Evolutionary conservation across 805 yeast genomes (phyloP).

Genomic region (Kuraishia piskuri): DNA sequence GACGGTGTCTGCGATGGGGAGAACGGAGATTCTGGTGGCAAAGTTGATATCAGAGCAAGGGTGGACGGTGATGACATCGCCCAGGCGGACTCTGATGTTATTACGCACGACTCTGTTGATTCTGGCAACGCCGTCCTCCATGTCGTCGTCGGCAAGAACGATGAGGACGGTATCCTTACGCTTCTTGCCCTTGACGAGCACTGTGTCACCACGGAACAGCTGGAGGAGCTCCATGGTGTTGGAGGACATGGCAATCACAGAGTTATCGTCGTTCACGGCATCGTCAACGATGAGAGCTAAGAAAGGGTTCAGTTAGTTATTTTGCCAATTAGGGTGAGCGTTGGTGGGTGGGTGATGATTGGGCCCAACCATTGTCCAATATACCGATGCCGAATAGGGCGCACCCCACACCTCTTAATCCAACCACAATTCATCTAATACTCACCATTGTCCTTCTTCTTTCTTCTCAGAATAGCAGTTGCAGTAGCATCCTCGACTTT

Average conservation of each 20-base stretch:
- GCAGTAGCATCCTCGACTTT: constrained; percentile 53
- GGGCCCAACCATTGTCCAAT: too few relatives aligned
- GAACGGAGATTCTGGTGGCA: constrained; percentile 87
- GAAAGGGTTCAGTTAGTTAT: background rate
- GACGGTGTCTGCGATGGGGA: constrained; percentile 96
- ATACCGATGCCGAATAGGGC: too few relatives aligned
- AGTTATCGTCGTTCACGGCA: constrained; percentile 94
- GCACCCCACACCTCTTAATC: too few relatives aligned
- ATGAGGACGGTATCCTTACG: constrained; percentile 95
- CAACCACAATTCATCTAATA: background rate
- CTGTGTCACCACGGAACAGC: constrained; percentile 96
- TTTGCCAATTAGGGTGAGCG: background rate
- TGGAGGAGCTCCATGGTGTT: constrained; percentile 92
- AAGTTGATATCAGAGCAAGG: constrained; percentile 98
- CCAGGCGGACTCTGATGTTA: constrained; percentile 87
- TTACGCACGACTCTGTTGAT: constrained; percentile 93
- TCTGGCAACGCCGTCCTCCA: constrained; percentile 92
- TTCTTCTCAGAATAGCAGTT: constrained; percentile 92
- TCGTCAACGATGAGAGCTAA: constrained; percentile 83
- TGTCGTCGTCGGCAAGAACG: constrained; percentile 92
- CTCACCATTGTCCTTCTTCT: constrained; percentile 86
- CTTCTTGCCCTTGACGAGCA: constrained; percentile 94
- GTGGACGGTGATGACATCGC: constrained; percentile 84
- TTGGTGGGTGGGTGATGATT: too few relatives aligned
- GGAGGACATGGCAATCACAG: constrained; percentile 90